Base-by-base conservation (phyloP, 2,329 filamentous ascomycete species). In the Penicillium sp. region DNA sequence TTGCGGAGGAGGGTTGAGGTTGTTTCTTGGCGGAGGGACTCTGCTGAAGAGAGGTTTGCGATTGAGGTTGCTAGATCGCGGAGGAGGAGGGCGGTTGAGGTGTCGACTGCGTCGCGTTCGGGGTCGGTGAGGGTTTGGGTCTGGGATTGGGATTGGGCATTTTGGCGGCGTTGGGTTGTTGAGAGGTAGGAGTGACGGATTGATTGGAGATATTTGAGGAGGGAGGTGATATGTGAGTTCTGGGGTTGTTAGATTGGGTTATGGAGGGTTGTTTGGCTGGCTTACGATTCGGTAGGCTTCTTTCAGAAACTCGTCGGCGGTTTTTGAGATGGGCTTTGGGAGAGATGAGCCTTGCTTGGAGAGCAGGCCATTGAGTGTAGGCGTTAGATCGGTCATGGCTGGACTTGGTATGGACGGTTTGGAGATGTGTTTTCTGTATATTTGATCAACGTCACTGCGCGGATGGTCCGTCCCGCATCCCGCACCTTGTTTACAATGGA, bases 131-230 rank as follows among this genome's bases (percentile, higher is more conserved):
- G 81, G 52, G 61, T 61, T 62, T 40, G 38, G 16, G 38, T 10
- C 53, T 61, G 60, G 66, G 34, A 67, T 70, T 50, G 55, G 50
- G 55, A 65, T 58, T 56, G 68, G 66, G 55, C 74, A 74, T 66
- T 80, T 74, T 68, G 81, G 76, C 60, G 86, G 83, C 21, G 87
- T 83, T 59, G 84, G 5, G 88, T 85, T 21, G 88, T 92, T 31
- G 92, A 94, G 48, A 99, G 89, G 76, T 99, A 99, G 55, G 92
- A 86, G 64, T 92, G 90, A 55, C 93, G 89, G 66, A 96, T 91
- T 55, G 87, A 85, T 68, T 85, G 86, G 18, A 99, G 87, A 67
- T 97, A 90, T 61, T 79, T 79, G 64, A 91, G 87, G 34, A 99
- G 85, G 47, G 88, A 90, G 57, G 83, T 77, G 57, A 97, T 95